These are phyloP conservation scores for Hypoxylon fuscum DNA, from an alignment of 495 filamentous ascomycete genomes.

Conservation along the genomic window DNA sequence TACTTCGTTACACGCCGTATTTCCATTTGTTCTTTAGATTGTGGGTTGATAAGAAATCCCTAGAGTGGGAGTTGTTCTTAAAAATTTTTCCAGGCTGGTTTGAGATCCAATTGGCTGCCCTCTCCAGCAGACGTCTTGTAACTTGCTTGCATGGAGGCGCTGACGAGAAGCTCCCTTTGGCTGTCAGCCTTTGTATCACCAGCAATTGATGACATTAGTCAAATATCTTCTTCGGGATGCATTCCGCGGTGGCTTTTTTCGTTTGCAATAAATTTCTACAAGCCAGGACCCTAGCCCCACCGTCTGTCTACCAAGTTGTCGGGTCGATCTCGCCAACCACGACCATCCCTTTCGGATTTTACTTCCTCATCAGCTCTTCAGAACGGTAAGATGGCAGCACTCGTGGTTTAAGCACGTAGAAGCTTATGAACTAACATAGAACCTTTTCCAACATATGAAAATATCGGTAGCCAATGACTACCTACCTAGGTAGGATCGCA, in stretches of 20 bases:
- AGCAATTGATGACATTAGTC: slow-evolving; percentile 1
- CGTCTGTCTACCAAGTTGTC: slow-evolving; percentile 29
- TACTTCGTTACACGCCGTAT: neutral
- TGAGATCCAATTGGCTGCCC: slow-evolving; percentile 31
- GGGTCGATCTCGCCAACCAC: slow-evolving; percentile 35
- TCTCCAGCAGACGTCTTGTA: slow-evolving; percentile 9
- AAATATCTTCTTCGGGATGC: slow-evolving; percentile 17
- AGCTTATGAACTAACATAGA: slow-evolving; percentile 16
- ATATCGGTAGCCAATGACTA: slow-evolving; percentile 10
- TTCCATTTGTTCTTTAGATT: too few species aligned
- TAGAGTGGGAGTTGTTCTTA: too few species aligned
- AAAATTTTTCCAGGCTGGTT: slow-evolving; percentile 18
- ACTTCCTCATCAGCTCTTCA: slow-evolving; percentile 12
- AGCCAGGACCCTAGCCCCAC: neutral
- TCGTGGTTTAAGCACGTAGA: neutral
- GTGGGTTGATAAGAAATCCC: too few species aligned
- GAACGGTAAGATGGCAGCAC: neutral
- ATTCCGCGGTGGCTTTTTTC: slow-evolving; percentile 27
- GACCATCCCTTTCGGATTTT: slow-evolving; percentile 36
- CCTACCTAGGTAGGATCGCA: slow-evolving; percentile 11
- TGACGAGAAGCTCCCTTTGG: slow-evolving; percentile 12
- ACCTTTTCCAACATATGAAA: slow-evolving; percentile 15
- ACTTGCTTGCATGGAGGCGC: slow-evolving; percentile 29
- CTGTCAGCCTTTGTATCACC: slow-evolving; percentile 20
- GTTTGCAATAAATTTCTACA: slow-evolving; percentile 18